Base-by-base conservation (phyloP, 2,329 filamentous ascomycete species). In the Paracamarosporium sp. region DNA sequence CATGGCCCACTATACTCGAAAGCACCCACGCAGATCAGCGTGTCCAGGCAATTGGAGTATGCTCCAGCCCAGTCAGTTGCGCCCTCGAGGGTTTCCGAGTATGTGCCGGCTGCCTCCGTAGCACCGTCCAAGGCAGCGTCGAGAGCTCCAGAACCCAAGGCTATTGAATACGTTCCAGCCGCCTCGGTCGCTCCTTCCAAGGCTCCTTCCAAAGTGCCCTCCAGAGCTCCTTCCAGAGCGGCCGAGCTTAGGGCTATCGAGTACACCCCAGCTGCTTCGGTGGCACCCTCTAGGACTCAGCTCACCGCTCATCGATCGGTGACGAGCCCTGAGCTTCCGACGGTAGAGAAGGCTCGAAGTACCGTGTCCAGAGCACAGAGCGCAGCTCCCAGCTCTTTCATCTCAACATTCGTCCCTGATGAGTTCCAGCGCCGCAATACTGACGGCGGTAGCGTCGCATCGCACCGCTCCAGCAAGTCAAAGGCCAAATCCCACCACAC, bases 371-470 rank as follows among this genome's bases (percentile, higher is more conserved):
- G 51, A 51, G 57, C 63, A 13, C 66, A 64, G 11, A 71, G 67
- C 46, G 62, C 61, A 33, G 67, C 70, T 30, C 69, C 73, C 4
- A 75, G 73, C 59, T 68, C 71, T 22, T 64, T 76, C 36, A 76
- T 76, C 43, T 76, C 74, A 3, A 75, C 73, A 9, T 76, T 76
- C 54, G 70, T 74, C 17, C 65, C 74, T 20, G 74, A 77, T 43
- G 64, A 72, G 47, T 59, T 66, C 15, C 59, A 61, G 8, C 62
- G 66, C 13, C 65, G 69, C 53, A 66, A 61, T 36, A 70, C 64
- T 27, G 69, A 72, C 40, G 72, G 70, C 28, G 71, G 69, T 17
- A 76, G 74, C 63, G 61, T 71, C 51, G 64, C 66, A 45, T 74
- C 71, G 58, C 67, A 73, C 59, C 68, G 70, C 56, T 73, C 72